Base-by-base conservation (phyloP, 495 filamentous ascomycete species). In the Lasiosphaeria ovina region DNA sequence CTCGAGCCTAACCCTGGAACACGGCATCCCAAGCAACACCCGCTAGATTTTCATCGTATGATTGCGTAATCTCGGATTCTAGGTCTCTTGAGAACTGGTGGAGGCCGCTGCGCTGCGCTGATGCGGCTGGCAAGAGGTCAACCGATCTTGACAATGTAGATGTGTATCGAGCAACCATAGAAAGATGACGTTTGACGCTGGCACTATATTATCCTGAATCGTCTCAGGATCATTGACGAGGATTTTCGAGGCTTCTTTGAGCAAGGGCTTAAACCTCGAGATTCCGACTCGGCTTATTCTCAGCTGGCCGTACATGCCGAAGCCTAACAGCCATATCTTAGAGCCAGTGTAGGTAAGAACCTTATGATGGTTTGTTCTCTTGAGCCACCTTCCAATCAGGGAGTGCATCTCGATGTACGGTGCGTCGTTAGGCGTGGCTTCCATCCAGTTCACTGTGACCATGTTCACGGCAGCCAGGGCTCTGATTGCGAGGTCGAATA, bases 371-470 rank as follows among this genome's bases (percentile, higher is more conserved):
- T n/a, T 31, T 50, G 47, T 17, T 6, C 47, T 6, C 6, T 7
- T 50, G 6, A 50, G 47, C 47, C 47, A 17, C 17, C 47, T 50
- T n/a, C 47, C 6, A n/a, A 50, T n/a, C 6, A 50, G 47, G 16
- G 47, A 50, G n/a, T 50, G 47, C 47, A 50, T 50, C 47, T 50
- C 47, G 47, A 50, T 50, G 16, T 50, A 50, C n/a, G 47, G 47
- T n/a, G 16, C 47, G 47, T 7, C 6, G 17, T 7, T 50, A n/a
- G 47, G n/a, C 47, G 6, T 6, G 6, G 6, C 47, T 50, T 17
- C 14, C 47, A 7, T 50, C 47, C 47, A 7, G 47, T 50, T 50
- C 47, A 50, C 47, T 50, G 17, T 50, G 47, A 50, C 16, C 47
- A 50, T 50, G n/a, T 17, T 50, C 47, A 50, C 47, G 6, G 6